Percentiles rank a stretch among this genome's conserved stretches.
phyloP scores from a whole-genome alignment of 2,329 filamentous ascomycete genomes.

The Aspergillus viridinutans region DNA sequence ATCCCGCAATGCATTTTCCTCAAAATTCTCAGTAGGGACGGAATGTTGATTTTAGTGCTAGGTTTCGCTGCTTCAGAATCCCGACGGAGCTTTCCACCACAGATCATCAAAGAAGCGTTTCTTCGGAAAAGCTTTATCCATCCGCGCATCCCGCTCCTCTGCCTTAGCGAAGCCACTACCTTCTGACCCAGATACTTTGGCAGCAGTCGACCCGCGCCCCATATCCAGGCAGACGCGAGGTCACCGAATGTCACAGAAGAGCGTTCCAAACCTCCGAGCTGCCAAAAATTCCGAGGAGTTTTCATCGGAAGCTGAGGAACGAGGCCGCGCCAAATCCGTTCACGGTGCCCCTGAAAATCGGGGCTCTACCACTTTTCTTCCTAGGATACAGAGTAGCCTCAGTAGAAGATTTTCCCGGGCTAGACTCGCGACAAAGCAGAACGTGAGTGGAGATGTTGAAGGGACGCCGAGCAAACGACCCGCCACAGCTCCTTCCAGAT shows the following conservation, averaged over 20 bases:
- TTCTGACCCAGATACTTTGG: constrained; percentile 18
- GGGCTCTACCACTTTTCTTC: constrained; percentile 9
- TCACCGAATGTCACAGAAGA: constrained; percentile 12
- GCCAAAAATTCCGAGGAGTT: constrained; percentile 10
- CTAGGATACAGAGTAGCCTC: constrained; percentile 15
- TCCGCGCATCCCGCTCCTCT: constrained; percentile 1
- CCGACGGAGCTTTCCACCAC: constrained; percentile 8
- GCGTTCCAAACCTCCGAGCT: constrained; percentile 14
- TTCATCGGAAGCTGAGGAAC: constrained; percentile 8
- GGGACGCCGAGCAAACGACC: constrained; percentile 14
- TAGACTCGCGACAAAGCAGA: constrained; percentile 16
- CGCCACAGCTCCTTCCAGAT: constrained; percentile 23
- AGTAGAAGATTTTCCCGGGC: constrained; percentile 23
- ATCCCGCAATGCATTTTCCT: constrained; percentile 14
- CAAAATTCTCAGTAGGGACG: background rate
- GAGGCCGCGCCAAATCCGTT: constrained; percentile 21
- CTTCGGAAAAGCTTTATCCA: constrained; percentile 16
- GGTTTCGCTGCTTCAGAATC: constrained; percentile 18
- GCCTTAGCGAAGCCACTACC: constrained; percentile 29
- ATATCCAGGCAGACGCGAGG: constrained; percentile 8
- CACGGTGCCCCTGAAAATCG: constrained; percentile 14
- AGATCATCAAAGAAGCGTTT: constrained; percentile 23
- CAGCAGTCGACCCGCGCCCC: constrained; percentile 7
- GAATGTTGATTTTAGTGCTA: constrained; percentile 10
- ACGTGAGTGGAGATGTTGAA: constrained; percentile 13